A percentile compares a stretch with the other conserved stretches of the same genome.
phyloP scores from a whole-genome alignment of 805 yeast genomes.

The Nematodospora valgi region DNA sequence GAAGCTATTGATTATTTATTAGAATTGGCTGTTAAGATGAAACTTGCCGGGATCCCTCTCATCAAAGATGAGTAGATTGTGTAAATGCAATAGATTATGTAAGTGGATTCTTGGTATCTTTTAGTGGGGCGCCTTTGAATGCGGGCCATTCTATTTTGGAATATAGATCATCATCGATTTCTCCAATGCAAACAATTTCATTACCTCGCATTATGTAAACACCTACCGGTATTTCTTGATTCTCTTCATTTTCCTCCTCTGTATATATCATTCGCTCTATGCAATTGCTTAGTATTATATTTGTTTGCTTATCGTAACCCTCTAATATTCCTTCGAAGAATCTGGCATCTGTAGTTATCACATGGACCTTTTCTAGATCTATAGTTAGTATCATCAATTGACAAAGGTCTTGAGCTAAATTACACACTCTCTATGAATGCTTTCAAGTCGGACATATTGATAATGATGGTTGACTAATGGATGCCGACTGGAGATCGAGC shows the following conservation, averaged over 20 bases:
- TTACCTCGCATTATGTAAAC: constrained; percentile 57
- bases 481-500: constrained; percentile 6
- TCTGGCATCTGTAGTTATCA: constrained; percentile 43
- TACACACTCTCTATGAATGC: constrained; percentile 32
- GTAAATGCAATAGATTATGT: constrained; percentile 1
- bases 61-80: constrained; percentile 4
- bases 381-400: constrained; percentile 1
- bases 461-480: constrained; percentile 3
- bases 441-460: constrained; percentile 29
- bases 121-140: constrained; percentile 29
- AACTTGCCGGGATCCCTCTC: constrained; percentile 51
- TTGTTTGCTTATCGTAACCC: constrained; percentile 67
- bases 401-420: too few species aligned
- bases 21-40: constrained; percentile 83
- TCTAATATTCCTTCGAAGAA: constrained; percentile 40
- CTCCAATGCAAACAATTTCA: constrained; percentile 54
- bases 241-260: constrained; percentile 33
- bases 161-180: constrained; percentile 44
- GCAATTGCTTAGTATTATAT: constrained; percentile 51
- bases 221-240: constrained; percentile 44
- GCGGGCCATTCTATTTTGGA: constrained; percentile 39
- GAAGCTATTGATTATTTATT: constrained; percentile 90
- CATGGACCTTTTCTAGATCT: constrained; percentile 34
- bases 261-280: constrained; percentile 47
- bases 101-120: constrained; percentile 39